Percentiles rank a stretch among this genome's conserved stretches.
Conservation (phyloP, 805 yeast genomes). For the Isabelozyma pseudorhagii region DNA sequence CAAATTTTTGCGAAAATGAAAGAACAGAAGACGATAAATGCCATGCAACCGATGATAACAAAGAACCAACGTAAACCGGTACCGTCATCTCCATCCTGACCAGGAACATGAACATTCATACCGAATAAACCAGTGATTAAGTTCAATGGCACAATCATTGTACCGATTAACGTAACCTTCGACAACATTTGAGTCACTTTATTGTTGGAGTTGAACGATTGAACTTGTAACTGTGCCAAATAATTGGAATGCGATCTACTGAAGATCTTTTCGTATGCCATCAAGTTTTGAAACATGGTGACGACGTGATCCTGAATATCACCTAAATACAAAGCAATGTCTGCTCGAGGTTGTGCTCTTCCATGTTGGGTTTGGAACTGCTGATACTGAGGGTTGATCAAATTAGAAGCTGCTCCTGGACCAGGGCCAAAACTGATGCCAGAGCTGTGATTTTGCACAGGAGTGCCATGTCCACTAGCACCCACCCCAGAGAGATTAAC, state of each 20-base stretch:
- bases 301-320: conserved; percentile 97
- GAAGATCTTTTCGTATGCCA: conserved; percentile 89
- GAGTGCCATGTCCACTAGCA: conserved; percentile 4
- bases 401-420: conserved; percentile 29
- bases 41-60: conserved; percentile 28
- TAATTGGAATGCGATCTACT: conserved; percentile 90
- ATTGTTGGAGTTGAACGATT: conserved; percentile 81
- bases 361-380: conserved; percentile 16
- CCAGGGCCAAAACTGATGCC: conserved; percentile 36
- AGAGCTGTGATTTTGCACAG: conserved; percentile 7
- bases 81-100: conserved; percentile 39
- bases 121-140: conserved; percentile 90
- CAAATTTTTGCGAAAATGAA: conserved; percentile 17
- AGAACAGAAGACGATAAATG: conserved; percentile 12
- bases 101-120: conserved; percentile 92
- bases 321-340: conserved; percentile 86
- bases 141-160: conserved; percentile 85
- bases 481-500: conserved; percentile 13
- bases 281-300: conserved; percentile 89
- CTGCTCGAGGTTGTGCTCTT: conserved; percentile 69
- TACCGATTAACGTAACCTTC: conserved; percentile 86
- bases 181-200: conserved; percentile 84
- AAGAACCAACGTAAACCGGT: conserved; percentile 22
- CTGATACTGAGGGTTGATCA: conserved; percentile 7
- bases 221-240: conserved; percentile 91